Base-by-base conservation (phyloP, 257 asterid genomes). In the Lycium barbarum region DNA sequence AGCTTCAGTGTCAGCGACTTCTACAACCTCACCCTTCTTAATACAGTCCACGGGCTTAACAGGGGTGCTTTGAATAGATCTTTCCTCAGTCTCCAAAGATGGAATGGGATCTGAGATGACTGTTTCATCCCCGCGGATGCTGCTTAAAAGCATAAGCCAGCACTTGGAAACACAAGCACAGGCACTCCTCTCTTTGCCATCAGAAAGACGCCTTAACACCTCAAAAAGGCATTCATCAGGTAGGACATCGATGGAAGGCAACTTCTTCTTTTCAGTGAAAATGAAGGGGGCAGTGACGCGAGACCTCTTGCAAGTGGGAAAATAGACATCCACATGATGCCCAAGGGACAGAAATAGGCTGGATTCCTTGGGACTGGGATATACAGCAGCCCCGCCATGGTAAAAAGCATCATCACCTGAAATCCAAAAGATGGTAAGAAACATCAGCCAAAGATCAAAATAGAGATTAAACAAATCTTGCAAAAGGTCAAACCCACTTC, bases 151-250 rank as follows among this genome's bases (percentile, higher is more conserved):
- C 92, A 91, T 89, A 83, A 97, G 98, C 98, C 98, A 97, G 9
- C 90, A 94, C 86, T 97, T 97, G 47, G 99, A 97, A 38, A 95
- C 99, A 84, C 90, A 88, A 65, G 99, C 98, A 81, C 93, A 95
- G 9, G 86, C 85, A 85, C 96, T 91, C 88, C 94, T 92, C 87
- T 92, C 98, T 79, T 91, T 90, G 86, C 92, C 94, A 9, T 92
- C 92, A 2, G 91, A 85, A 80, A 97, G 90, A 6, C 97, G 97
- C 85, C 98, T 88, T 91, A 97, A 88, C 74, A 97, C 85, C 98
- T 95, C 99, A 54, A 93, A 97, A 79, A 95, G 98, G 89, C 98
- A 97, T 91, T 94, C 99, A 83, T 97, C 98, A 9, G 99, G 98
- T 54, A 97, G 98, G 87, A 90, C 89, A 78, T 97, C 98, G 43